These are phyloP conservation scores for Alternaria sp. DNA, from an alignment of 2,329 filamentous ascomycete species.

Conservation along the genomic window DNA sequence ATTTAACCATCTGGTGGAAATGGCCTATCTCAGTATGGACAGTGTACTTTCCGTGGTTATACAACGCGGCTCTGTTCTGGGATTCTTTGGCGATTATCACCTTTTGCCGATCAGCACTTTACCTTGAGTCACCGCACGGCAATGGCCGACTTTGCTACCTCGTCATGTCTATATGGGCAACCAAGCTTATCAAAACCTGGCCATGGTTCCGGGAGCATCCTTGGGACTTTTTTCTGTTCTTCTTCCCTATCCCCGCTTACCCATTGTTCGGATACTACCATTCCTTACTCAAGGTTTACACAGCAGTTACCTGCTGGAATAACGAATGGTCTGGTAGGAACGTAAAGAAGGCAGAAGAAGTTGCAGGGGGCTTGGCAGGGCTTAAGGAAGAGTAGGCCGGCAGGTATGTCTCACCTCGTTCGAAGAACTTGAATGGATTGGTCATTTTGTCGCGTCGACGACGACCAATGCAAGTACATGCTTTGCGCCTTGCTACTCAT, in stretches of 20 bases:
- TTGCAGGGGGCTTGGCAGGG: neutral
- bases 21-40: slow-evolving; percentile 37
- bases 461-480: neutral
- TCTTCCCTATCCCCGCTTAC: slow-evolving; percentile 27
- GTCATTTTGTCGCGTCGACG: neutral
- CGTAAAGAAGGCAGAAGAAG: neutral
- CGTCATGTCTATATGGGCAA: slow-evolving; percentile 24
- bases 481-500: neutral
- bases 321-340: slow-evolving; percentile 29
- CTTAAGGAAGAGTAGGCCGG: neutral
- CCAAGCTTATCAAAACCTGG: slow-evolving; percentile 36
- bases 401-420: too few species aligned
- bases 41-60: slow-evolving; percentile 38
- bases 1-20: slow-evolving; percentile 36
- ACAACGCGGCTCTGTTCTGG: slow-evolving; percentile 37
- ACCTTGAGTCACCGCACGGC: slow-evolving; percentile 11
- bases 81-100: slow-evolving; percentile 24
- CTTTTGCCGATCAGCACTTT: slow-evolving; percentile 20
- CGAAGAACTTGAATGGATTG: neutral
- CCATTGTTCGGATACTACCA: slow-evolving; percentile 32
- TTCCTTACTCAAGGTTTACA: slow-evolving; percentile 29
- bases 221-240: slow-evolving; percentile 32
- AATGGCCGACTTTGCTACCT: slow-evolving; percentile 9
- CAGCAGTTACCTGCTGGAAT: slow-evolving; percentile 27
- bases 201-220: slow-evolving; percentile 34